Evolutionary conservation across 257 asterid genomes (phyloP).

Genomic region (Anisodus tanguticus): DNA sequence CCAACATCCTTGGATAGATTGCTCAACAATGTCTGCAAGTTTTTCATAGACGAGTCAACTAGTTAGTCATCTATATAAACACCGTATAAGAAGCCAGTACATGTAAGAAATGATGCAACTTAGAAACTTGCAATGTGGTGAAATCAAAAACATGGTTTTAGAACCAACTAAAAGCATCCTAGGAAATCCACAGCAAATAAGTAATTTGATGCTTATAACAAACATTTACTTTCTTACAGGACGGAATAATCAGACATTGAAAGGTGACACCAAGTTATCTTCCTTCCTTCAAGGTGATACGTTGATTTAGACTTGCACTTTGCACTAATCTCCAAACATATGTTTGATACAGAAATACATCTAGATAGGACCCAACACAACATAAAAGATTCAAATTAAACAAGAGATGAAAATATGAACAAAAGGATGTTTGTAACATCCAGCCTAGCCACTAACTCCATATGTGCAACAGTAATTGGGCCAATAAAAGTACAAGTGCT

Average conservation of each 20-base stretch:
- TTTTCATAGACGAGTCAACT: slow-evolving; percentile 33
- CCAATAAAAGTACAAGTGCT: background rate
- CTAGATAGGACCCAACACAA: background rate
- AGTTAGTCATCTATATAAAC: slow-evolving; percentile 10
- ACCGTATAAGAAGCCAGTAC: background rate
- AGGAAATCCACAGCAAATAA: slow-evolving; percentile 17
- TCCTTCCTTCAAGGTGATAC: slow-evolving; percentile 24
- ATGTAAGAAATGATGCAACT: slow-evolving; percentile 26
- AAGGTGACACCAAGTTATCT: slow-evolving; percentile 4
- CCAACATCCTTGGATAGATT: slow-evolving; percentile 86
- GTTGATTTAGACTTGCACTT: background rate
- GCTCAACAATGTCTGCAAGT: slow-evolving; percentile 65
- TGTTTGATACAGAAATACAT: slow-evolving; percentile 7
- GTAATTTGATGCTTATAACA: slow-evolving; percentile 6
- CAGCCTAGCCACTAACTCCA: slow-evolving; percentile 22
- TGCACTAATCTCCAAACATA: slow-evolving; percentile 17
- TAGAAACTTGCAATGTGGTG: background rate
- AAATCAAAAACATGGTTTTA: background rate
- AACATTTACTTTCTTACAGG: background rate
- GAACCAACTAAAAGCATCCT: background rate
- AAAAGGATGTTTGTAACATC: slow-evolving; percentile 13
- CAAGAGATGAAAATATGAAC: background rate
- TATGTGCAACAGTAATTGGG: background rate
- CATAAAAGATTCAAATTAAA: background rate
- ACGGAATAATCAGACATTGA: background rate